Evolutionary conservation across 805 yeast species (phyloP), one percentile per base, ranked within the genome.

Genomic region (Blastobotrys americana): DNA sequence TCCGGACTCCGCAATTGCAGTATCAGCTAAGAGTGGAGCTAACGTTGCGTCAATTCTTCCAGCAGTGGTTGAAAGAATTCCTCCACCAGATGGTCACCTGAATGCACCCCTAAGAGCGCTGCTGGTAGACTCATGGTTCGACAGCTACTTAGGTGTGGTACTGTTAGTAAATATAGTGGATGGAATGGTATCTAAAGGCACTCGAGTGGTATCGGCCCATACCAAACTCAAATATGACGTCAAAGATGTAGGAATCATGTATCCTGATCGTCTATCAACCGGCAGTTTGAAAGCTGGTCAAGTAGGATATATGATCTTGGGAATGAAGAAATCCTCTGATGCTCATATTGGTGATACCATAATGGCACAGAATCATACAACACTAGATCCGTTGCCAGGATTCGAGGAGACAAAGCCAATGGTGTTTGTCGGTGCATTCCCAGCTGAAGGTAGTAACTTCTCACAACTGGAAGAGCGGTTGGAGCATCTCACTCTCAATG

Each of bases 371-470:
- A 83, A 82, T 3, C 31, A 8, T 8, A 59, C 64, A 18, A 72
- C 71, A 27, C 79, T 84, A 2, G 85, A 80, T 50, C 82, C 96
- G 1, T 70, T 90, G 20, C 96, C 94, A 1, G 97, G 97, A 1
- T 93, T 90, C 62, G 97, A 89, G 64, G 96, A 87, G 56, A 89
- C 95, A 1, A 89, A 93, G 63, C 96, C 97, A 1, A 93, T 93
- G 97, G 97, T 90, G 5, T 93, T 90, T 61, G 94, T 90, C 40
- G 97, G 97, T 10, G 98, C 97, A 0, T 90, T 87, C 55, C 97
- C 98, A 0, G 93, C 96, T 0, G 96, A 90, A 57, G 96, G 96
- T 3, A 74, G 82, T 0, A 96, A 90, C 56, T 90, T 90, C 62
- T 84, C 84, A 49, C 82, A 76, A 21, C 72, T 90, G 70, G 95